These are phyloP conservation scores for Cercospora sp. DNA, from an alignment of 2,329 filamentous ascomycete species.

Conservation along the genomic window DNA sequence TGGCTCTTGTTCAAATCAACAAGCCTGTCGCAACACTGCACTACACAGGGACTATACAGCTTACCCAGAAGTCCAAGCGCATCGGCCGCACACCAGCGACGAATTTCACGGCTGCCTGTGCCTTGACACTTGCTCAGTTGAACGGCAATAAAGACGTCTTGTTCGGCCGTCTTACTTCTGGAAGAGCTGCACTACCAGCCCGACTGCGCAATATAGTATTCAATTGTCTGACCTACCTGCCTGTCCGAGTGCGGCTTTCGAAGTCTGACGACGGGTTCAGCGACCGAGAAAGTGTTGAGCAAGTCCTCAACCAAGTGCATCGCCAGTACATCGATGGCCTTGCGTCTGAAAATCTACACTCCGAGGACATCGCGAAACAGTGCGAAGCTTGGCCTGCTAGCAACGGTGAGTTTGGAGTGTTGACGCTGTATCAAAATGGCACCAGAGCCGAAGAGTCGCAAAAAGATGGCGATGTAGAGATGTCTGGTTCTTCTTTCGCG, in stretches of 20 bases:
- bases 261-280: not conserved
- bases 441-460: not conserved
- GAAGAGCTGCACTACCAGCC: slow-evolving; percentile 3
- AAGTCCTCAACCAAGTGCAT: not conserved
- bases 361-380: not conserved
- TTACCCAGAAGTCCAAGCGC: not conserved
- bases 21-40: not conserved
- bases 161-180: slow-evolving; percentile 14
- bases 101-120: slow-evolving; percentile 11
- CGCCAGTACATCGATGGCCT: slow-evolving; percentile 3
- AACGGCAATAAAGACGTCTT: not conserved
- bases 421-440: slow-evolving; percentile 1
- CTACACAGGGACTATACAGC: not conserved
- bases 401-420: no score
- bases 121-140: not conserved
- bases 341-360: not conserved
- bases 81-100: slow-evolving; percentile 7
- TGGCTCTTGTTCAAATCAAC: not conserved
- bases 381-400: not conserved
- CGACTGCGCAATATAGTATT: not conserved
- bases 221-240: slow-evolving; percentile 1
- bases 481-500: no score
- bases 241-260: not conserved
- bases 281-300: not conserved
- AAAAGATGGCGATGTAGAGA: not conserved